A percentile compares a stretch with the other conserved stretches of the same genome.
These are phyloP conservation scores for Tetragonia tetragonoides DNA, from an alignment of 148 eudicot species.

Conservation along the genomic window DNA sequence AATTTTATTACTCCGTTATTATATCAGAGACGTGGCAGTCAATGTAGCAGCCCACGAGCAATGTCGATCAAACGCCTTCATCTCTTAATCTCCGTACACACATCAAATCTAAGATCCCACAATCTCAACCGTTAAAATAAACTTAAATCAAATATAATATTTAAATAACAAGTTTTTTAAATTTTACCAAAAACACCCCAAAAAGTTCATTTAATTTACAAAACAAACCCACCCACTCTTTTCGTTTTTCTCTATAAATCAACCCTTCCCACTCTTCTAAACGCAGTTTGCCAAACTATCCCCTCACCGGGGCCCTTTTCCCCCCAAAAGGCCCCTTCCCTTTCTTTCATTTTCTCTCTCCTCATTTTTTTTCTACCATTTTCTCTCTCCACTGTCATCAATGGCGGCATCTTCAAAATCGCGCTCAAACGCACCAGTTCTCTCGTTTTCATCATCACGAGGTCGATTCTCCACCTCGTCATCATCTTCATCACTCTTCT, in stretches of 20 bases:
- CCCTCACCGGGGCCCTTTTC: constrained; percentile 6
- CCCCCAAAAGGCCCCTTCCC: background rate
- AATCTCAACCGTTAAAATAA: too few relatives aligned
- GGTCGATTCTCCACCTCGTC: background rate
- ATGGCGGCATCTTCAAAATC: constrained; percentile 42
- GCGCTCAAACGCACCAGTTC: constrained; percentile 42
- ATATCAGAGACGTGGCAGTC: too few relatives aligned
- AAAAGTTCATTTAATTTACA: constrained; percentile 5
- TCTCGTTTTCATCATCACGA: constrained; percentile 32
- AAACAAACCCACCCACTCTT: background rate
- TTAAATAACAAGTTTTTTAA: too few relatives aligned
- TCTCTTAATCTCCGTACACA: too few relatives aligned
- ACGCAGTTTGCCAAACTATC: constrained; percentile 48
- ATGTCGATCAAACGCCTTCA: too few relatives aligned
- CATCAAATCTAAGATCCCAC: too few relatives aligned
- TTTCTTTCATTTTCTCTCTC: background rate
- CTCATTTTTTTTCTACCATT: background rate
- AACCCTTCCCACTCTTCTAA: constrained; percentile 16
- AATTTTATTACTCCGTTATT: too few relatives aligned
- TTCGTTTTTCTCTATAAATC: constrained; percentile 17
- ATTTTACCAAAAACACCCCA: too few relatives aligned
- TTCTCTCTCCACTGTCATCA: constrained; percentile 7
- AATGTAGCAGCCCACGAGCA: too few relatives aligned
- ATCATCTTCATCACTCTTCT: constrained; percentile 14
- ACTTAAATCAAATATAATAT: too few relatives aligned